Base-by-base conservation (phyloP, 2,329 filamentous ascomycete species). In the Aspergillaceae sp. region DNA sequence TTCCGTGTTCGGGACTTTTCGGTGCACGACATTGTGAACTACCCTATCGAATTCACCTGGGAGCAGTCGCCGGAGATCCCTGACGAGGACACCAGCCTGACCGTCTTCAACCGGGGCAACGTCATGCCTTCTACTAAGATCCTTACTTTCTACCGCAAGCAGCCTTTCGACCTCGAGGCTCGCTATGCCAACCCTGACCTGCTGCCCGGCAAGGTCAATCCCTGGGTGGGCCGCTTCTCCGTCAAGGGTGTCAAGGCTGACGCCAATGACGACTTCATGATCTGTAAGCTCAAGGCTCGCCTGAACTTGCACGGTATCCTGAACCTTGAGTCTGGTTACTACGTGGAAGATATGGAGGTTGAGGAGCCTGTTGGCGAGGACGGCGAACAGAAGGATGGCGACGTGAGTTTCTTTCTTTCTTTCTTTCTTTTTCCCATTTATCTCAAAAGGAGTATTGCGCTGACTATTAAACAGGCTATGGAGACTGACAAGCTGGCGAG, bases 1-100 rank as follows among this genome's bases (percentile, higher is more conserved):
- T 97, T 98, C 85, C 89, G 91, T 67, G 92, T 98, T 65, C 89
- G 92, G 62, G 92, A 98, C 75, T 98, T 98, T 72, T 82, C 89
- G 57, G 85, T 97, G 50, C 89, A 97, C 77, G 92, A 98, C 70
- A 91, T 97, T 61, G 87, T 95, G 72, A 88, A 84, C 76, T 98
- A 97, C 75, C 92, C 92, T 42, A 94, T 98, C 67, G 91, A 98
- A 68, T 98, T 98, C 70, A 86, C 84, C 44, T 98, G 92, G 92
- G 92, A 98, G 77, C 94, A 97, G 78, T 94, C 91, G 28, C 83
- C 89, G 49, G 92, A 98, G 63, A 98, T 98, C 59, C 92, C 92
- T 28, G 92, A 98, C 60, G 92, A 98, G 77, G 92, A 97, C 68
- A 97, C 92, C 46, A 94, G 84, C 74, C 77, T 98, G 58, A 95